Evolutionary conservation across 208 protist species (phyloP), one percentile per base, ranked within the genome.

Genomic region (Trypanosoma platydactyli): DNA sequence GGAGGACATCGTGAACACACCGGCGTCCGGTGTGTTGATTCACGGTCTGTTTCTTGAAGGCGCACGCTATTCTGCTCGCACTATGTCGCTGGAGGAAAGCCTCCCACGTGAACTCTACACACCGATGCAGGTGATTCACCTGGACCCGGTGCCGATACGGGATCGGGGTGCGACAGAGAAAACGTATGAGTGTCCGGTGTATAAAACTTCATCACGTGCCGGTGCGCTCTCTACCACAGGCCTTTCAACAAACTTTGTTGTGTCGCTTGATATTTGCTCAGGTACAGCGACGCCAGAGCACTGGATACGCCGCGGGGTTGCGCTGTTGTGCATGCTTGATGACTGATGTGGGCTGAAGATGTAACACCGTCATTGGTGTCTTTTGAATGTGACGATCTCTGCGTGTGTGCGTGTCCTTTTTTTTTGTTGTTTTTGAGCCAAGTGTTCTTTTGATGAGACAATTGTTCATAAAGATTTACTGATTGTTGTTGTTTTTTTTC

Each of bases 21-120:
- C 80, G 18, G 73, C 79, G 33, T 76, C 72, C 20, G 93, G 94
- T 45, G 94, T 98, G 56, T 94, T 95, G 81, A 84, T 97, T 53
- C 88, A 98, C 64, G 96, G 96, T 11, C 74, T 98, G 29, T 97
- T 87, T 65, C 59, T 98, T 12, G 96, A 98, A 49, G 96, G 94
- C 3, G 88, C 88, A 18, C 73, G 88, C 24, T 98, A 87, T 70
- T 64, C 92, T 56, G 62, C 78, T 22, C 45, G 45, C 1, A 48
- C 63, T 11, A 67, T 80, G 9, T 50, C 58, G 27, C 68, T 98
- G 29, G 71, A 65, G 6, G 96, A 98, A 64, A 94, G 84, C 69
- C 57, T 60, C 38, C 88, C 90, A 25, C 92, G 92, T 24, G 88
- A 94, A 59, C 71, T 98, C 22, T 97, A 84, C 74, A 92, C 79